These are phyloP conservation scores for Gnaphalium uliginosum DNA, from an alignment of 129 eudicot genomes.

Conservation along the genomic window DNA sequence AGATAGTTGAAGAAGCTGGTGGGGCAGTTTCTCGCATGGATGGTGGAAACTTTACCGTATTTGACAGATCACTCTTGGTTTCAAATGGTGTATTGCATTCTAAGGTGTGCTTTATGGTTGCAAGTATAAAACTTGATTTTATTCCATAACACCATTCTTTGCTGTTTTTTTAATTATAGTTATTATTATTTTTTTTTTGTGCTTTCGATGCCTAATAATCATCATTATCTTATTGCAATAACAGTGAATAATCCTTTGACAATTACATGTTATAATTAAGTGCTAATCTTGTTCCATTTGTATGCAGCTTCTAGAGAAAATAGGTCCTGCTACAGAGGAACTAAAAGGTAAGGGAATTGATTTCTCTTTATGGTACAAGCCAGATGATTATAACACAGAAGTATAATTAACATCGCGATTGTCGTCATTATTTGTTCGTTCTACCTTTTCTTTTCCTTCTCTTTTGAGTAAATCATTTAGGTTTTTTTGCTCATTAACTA, in stretches of 20 bases:
- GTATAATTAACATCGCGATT: conserved; percentile 33
- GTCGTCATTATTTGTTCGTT: neutral
- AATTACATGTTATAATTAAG: neutral
- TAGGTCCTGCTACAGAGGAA: conserved; percentile 84
- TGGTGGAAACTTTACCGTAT: conserved; percentile 74
- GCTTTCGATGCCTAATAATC: neutral
- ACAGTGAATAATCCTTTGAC: neutral
- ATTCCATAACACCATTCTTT: neutral
- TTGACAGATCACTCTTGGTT: conserved; percentile 91
- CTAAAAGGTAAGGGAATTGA: conserved; percentile 83
- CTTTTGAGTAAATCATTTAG: neutral
- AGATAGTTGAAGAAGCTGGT: conserved; percentile 99
- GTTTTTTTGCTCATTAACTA: conserved; percentile 1
- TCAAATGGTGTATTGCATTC: conserved; percentile 83
- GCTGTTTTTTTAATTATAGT: neutral
- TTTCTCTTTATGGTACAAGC: conserved; percentile 91
- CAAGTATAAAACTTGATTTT: neutral
- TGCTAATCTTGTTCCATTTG: conserved; percentile 35
- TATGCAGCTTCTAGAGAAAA: conserved; percentile 87
- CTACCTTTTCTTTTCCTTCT: neutral
- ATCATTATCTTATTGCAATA: neutral
- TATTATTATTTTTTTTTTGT: neutral
- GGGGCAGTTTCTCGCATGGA: conserved; percentile 95
- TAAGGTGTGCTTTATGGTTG: conserved; percentile 51
- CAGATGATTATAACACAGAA: conserved; percentile 71